Evolutionary conservation across 257 asterid species (phyloP), one percentile per base, ranked within the genome.

Genomic region (Thymus quinquecostatus): DNA sequence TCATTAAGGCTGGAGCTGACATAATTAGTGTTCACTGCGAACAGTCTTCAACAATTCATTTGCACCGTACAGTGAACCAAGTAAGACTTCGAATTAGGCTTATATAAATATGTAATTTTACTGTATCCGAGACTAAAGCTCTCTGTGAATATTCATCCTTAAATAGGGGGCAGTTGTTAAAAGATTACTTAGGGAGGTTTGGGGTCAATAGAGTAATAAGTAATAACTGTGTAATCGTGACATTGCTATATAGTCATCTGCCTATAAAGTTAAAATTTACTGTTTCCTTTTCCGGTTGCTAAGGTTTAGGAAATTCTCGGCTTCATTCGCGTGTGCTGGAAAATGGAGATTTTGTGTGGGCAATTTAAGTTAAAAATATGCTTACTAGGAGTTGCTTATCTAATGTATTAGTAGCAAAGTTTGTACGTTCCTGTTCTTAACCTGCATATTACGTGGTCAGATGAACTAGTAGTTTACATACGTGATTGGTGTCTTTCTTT

Each of bases 1-100:
- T 95, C 82, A 87, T 95, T 60, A 95, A 95, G 83, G 99, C 99
- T 68, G 99, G 99, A 75, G 99, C 99, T 51, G 98, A 95, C 68
- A 95, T 95, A 44, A 89, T 95, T 62, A 95, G 99, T 72, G 86
- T 92, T 78, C 99, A 95, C 47, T 95, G 99, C 69, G 99, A 95
- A 80, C 98, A 89, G 79, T 81, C 98, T 72, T 92, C 99, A 65
- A 92, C 99, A 76, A 90, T 95, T 77, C 99, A 95, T 86, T 88
- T 95, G 85, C 99, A 95, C 64, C 97, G 99, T 59, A 86, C 99
- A 50, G 14, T 95, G 59, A 82, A 88, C 81, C 96, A 86, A 89
- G 99, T 95, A 85, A 87, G 91, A 63, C 4, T 11, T 3, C 33
- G 33, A 21, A 44, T 6, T 38, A 38, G 33, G 14, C 48, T 2